Conservation (phyloP, 2,329 filamentous ascomycete genomes). For the Knufia petricola region DNA sequence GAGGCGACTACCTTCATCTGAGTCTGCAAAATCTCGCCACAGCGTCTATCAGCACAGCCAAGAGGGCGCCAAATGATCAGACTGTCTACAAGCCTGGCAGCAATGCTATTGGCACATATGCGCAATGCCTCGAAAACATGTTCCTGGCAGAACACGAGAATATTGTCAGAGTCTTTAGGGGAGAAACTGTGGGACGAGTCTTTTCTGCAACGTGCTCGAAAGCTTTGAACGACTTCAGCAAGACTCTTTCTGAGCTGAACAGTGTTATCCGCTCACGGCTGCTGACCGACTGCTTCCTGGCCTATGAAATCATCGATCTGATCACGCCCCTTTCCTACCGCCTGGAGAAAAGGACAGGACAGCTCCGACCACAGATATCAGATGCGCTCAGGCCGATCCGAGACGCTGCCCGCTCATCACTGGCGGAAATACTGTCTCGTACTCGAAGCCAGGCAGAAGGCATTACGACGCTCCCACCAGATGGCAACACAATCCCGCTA, state of each 20-base stretch:
- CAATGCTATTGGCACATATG: constrained; percentile 85
- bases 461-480: constrained; percentile 60
- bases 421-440: constrained; percentile 75
- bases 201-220: constrained; percentile 70
- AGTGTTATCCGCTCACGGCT: constrained; percentile 78
- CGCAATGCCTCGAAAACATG: constrained; percentile 75
- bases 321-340: constrained; percentile 69
- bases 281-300: constrained; percentile 84
- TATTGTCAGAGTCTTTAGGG: constrained; percentile 73
- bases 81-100: constrained; percentile 79
- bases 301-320: constrained; percentile 90
- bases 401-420: constrained; percentile 80
- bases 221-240: constrained; percentile 69
- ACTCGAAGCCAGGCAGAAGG: constrained; percentile 59
- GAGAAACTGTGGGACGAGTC: constrained; percentile 73
- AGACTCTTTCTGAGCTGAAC: constrained; percentile 82
- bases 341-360: constrained; percentile 72
- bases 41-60: constrained; percentile 73
- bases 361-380: constrained; percentile 72
- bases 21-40: constrained; percentile 79
- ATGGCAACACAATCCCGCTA: constrained; percentile 68
- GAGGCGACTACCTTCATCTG: constrained; percentile 74
- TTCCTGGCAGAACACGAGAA: constrained; percentile 86
- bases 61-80: constrained; percentile 59
- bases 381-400: constrained; percentile 81